Conservation (phyloP, 257 asterid species). For the Agastache rugosa region DNA sequence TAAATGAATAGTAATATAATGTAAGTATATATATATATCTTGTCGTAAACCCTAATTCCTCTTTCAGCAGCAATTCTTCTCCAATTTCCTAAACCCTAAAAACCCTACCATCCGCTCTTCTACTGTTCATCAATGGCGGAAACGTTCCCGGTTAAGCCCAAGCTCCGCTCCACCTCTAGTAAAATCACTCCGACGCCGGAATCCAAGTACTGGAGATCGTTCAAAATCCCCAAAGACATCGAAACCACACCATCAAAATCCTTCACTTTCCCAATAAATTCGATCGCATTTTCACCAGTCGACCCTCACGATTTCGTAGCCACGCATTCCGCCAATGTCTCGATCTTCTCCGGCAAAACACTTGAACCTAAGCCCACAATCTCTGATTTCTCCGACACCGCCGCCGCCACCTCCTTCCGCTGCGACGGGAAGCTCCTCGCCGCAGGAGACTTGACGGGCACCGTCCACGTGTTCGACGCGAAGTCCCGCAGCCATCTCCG, state of each 20-base stretch:
- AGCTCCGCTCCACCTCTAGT: slow-evolving; percentile 62
- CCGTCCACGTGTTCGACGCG: slow-evolving; percentile 76
- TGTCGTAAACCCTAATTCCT: slow-evolving; percentile 24
- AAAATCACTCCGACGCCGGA: slow-evolving; percentile 67
- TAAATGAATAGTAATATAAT: too few species aligned
- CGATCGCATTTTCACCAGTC: slow-evolving; percentile 67
- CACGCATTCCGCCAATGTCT: slow-evolving; percentile 74
- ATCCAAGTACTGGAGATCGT: slow-evolving; percentile 86
- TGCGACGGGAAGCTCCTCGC: slow-evolving; percentile 82
- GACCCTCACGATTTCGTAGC: slow-evolving; percentile 88
- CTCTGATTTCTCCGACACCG: slow-evolving; percentile 55
- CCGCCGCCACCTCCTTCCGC: slow-evolving; percentile 70
- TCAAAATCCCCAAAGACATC: slow-evolving; percentile 71
- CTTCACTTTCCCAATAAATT: slow-evolving; percentile 54
- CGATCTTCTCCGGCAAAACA: slow-evolving; percentile 62
- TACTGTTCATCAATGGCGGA: slow-evolving; percentile 56
- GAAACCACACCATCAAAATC: slow-evolving; percentile 50
- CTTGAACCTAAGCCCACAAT: slow-evolving; percentile 62
- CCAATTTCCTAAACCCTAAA: slow-evolving; percentile 37
- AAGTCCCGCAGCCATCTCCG: slow-evolving; percentile 66
- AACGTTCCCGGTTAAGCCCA: slow-evolving; percentile 66
- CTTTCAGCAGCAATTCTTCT: not conserved
- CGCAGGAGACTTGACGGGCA: slow-evolving; percentile 75
- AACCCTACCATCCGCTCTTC: slow-evolving; percentile 27
- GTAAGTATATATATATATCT: not conserved